These are phyloP conservation scores for Plasmodium knowlesi DNA, from an alignment of 169 alveolate genomes.

Conservation along the genomic window DNA sequence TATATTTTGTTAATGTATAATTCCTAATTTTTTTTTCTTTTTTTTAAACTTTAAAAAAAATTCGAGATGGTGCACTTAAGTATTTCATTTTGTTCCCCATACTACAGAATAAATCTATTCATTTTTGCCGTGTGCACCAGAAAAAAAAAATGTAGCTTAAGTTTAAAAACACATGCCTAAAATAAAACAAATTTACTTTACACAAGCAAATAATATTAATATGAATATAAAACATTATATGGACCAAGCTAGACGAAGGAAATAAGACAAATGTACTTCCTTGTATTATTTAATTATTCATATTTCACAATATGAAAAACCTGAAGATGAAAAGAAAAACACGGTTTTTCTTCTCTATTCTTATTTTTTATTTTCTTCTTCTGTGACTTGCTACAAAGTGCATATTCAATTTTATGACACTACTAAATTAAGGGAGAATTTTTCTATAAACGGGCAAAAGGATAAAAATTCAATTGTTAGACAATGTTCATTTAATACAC, in stretches of 20 bases:
- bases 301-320: not conserved
- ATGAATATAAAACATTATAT: not conserved
- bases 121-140: conserved; percentile 4
- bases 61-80: conserved; percentile 17
- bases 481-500: not conserved
- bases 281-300: not conserved
- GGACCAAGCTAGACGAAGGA: not conserved
- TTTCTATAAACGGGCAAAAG: not conserved
- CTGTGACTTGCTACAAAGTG: not conserved
- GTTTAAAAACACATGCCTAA: not conserved
- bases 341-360: not conserved
- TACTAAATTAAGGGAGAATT: not conserved
- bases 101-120: conserved; percentile 50
- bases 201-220: not conserved
- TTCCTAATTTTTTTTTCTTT: not conserved
- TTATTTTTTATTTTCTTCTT: not conserved
- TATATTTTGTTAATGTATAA: conserved; percentile 7
- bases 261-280: not conserved
- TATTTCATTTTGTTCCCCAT: not conserved
- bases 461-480: not conserved
- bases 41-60: conserved; percentile 10
- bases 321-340: not conserved
- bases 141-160: not conserved
- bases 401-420: not conserved
- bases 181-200: not conserved